phyloP scores from a whole-genome alignment of 345 rosid genomes.

The Camelina sativa region DNA sequence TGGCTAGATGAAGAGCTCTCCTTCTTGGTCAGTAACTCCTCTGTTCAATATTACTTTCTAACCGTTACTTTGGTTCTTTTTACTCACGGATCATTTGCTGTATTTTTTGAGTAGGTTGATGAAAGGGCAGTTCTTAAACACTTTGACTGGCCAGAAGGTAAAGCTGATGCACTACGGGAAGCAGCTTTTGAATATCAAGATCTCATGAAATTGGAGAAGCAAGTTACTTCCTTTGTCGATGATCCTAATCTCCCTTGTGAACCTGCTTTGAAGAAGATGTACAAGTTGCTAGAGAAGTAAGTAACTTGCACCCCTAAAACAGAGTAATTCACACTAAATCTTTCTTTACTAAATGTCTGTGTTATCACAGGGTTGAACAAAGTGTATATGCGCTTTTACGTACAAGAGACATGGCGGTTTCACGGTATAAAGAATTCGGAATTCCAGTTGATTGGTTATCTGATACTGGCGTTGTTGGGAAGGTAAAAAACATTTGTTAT shows the following conservation, averaged over 20 bases:
- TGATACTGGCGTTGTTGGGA: slow-evolving; percentile 92
- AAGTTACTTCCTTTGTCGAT: slow-evolving; percentile 73
- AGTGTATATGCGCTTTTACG: slow-evolving; percentile 90
- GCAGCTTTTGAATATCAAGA: slow-evolving; percentile 98
- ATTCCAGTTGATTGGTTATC: slow-evolving; percentile 86
- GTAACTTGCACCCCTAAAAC: no score
- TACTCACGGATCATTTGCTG: background rate
- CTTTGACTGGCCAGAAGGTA: slow-evolving; percentile 99
- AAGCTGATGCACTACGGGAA: slow-evolving; percentile 95
- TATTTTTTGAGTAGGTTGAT: slow-evolving; percentile 65
- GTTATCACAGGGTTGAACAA: slow-evolving; percentile 70
- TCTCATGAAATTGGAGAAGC: slow-evolving; percentile 85
- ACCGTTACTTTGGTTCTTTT: background rate
- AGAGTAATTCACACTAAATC: no score
- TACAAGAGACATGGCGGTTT: slow-evolving; percentile 93
- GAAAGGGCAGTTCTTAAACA: slow-evolving; percentile 98
- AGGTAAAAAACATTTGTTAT: slow-evolving; percentile 51
- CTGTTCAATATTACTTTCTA: slow-evolving; percentile 4
- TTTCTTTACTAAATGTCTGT: slow-evolving; percentile 19
- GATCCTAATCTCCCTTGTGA: slow-evolving; percentile 87
- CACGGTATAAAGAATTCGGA: slow-evolving; percentile 84
- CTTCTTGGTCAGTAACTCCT: slow-evolving; percentile 62
- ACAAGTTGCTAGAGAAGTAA: slow-evolving; percentile 92
- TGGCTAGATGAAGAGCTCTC: slow-evolving; percentile 99
- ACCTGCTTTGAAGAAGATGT: slow-evolving; percentile 91